Conservation (phyloP, 2,329 filamentous ascomycete genomes). For the Emydomyces testavorans region DNA sequence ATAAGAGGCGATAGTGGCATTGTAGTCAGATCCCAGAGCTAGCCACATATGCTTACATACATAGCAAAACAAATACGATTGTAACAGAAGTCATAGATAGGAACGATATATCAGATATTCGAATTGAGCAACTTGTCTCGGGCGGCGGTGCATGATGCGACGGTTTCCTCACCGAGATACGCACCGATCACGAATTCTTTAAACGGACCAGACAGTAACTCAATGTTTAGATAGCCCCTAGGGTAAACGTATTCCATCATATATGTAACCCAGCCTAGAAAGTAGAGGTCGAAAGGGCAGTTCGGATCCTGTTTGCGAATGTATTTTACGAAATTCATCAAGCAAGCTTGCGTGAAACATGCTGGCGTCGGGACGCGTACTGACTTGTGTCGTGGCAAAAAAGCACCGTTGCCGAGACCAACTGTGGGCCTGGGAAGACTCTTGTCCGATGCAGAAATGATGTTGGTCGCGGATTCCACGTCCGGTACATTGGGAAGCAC, state of each 20-base stretch:
- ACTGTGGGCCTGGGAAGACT: conserved; percentile 8
- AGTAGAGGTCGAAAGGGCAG: conserved; percentile 8
- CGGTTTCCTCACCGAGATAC: no score
- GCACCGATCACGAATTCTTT: conserved; percentile 10
- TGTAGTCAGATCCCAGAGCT: no score
- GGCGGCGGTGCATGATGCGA: no score
- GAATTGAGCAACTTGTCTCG: no score
- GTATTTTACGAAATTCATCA: conserved; percentile 9
- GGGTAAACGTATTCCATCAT: conserved; percentile 13
- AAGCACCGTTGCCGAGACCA: conserved; percentile 13
- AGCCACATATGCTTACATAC: no score
- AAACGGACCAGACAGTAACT: not conserved
- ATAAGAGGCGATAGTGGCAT: no score
- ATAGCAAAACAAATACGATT: no score
- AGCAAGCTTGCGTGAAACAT: conserved; percentile 13
- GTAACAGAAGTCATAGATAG: no score
- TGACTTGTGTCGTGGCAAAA: conserved; percentile 5
- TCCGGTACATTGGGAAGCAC: conserved; percentile 13
- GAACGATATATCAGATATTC: no score
- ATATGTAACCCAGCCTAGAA: conserved; percentile 13
- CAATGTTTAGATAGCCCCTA: conserved; percentile 8
- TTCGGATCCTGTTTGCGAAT: conserved; percentile 3
- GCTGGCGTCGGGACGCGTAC: conserved; percentile 12
- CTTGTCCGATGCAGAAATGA: conserved; percentile 14
- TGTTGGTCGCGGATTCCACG: not conserved